Conservation (phyloP, 2,329 filamentous ascomycete species). For the Hypoxylon sp. region DNA sequence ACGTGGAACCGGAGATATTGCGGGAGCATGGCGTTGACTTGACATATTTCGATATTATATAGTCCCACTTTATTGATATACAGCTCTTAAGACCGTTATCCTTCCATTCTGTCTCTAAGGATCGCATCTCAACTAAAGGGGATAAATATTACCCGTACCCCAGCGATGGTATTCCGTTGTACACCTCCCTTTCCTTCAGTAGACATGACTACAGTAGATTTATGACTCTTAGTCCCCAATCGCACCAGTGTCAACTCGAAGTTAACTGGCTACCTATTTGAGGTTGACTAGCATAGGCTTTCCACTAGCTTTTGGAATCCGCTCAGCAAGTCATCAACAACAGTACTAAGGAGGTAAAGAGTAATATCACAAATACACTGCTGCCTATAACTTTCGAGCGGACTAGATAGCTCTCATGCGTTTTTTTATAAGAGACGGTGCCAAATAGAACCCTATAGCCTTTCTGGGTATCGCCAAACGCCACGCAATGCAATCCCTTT, state of each 20-base stretch:
- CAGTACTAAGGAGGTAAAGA: background rate
- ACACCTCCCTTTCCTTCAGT: background rate
- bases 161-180: background rate
- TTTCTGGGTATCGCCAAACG: constrained; percentile 45
- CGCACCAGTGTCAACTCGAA: background rate
- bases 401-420: background rate
- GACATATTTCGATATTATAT: constrained; percentile 31
- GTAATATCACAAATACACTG: background rate
- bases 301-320: background rate
- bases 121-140: background rate
- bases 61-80: constrained; percentile 3
- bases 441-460: constrained; percentile 13
- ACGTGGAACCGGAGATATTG: constrained; percentile 15
- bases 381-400: background rate
- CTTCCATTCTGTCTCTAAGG: too few relatives aligned
- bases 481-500: constrained; percentile 47
- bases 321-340: background rate
- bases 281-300: background rate
- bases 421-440: background rate
- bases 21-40: constrained; percentile 20
- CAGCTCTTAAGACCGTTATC: background rate
- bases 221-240: background rate
- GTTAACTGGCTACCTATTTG: background rate
- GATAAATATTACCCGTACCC: background rate
- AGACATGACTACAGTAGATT: background rate